Percentiles rank a stretch among this genome's conserved stretches.
phyloP scores from a whole-genome alignment of 1,139 yeast genomes.

The Yamadazyma dendronema region DNA sequence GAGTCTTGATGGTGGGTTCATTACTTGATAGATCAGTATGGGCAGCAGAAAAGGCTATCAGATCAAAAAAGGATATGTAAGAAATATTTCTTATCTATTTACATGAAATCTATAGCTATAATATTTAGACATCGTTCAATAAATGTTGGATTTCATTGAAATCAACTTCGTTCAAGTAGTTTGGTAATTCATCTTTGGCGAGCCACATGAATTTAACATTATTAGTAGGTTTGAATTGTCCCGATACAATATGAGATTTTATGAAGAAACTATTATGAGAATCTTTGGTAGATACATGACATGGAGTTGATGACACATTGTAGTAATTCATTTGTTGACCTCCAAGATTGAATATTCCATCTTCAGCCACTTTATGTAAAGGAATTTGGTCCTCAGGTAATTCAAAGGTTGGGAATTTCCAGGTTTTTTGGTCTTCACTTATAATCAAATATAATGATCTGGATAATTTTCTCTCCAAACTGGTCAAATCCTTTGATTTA shows the following conservation, averaged over 20 bases:
- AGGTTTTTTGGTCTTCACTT: slow-evolving; percentile 44
- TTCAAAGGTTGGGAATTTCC: slow-evolving; percentile 76
- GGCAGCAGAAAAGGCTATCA: slow-evolving; percentile 81
- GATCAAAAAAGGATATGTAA: slow-evolving; percentile 62
- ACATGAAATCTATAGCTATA: slow-evolving; percentile 12
- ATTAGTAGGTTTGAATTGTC: slow-evolving; percentile 60
- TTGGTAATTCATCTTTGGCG: slow-evolving; percentile 72
- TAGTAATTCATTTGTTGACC: slow-evolving; percentile 80
- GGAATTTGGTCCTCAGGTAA: slow-evolving; percentile 36
- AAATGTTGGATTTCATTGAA: slow-evolving; percentile 53
- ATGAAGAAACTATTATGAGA: slow-evolving; percentile 61
- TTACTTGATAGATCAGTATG: slow-evolving; percentile 83
- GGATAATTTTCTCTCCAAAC: slow-evolving; percentile 77
- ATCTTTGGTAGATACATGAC: slow-evolving; percentile 51
- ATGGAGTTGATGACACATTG: slow-evolving; percentile 87
- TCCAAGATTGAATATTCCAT: slow-evolving; percentile 68
- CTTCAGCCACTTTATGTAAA: slow-evolving; percentile 72
- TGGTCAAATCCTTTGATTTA: slow-evolving; percentile 51
- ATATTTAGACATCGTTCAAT: slow-evolving; percentile 41
- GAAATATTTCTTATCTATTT: slow-evolving; percentile 8
- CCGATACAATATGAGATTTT: slow-evolving; percentile 90
- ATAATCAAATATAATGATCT: slow-evolving; percentile 77
- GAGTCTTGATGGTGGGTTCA: slow-evolving; percentile 90
- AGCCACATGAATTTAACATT: slow-evolving; percentile 67
- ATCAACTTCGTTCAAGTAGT: slow-evolving; percentile 53